These are phyloP conservation scores for Silybum marianum DNA, from an alignment of 129 eudicot species.

Conservation along the genomic window DNA sequence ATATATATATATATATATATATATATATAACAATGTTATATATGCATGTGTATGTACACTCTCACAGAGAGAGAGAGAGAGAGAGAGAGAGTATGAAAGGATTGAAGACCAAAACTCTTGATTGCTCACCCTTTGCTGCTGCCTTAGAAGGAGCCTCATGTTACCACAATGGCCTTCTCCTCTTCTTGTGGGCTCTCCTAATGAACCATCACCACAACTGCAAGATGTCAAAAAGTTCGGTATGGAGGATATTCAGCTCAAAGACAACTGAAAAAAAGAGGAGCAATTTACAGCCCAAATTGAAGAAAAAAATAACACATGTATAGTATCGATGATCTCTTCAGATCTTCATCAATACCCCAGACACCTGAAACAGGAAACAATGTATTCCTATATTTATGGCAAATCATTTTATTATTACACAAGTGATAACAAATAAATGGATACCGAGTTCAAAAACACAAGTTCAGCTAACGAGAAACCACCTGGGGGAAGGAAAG, in stretches of 20 bases:
- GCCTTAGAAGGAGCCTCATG: slow-evolving; percentile 96
- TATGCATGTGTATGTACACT: not conserved
- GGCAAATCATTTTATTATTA: not conserved
- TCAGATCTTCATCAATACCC: slow-evolving; percentile 12
- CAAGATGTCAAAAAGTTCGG: slow-evolving; percentile 24
- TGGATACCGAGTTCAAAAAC: not conserved
- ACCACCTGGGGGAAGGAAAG: not conserved
- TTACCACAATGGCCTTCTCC: slow-evolving; percentile 98
- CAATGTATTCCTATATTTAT: slow-evolving; percentile 14
- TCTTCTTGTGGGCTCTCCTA: slow-evolving; percentile 82
- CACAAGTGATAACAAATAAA: slow-evolving; percentile 13
- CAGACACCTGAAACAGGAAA: not conserved
- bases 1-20: not conserved
- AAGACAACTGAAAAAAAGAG: slow-evolving; percentile 2
- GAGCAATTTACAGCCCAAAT: not conserved
- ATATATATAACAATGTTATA: not conserved
- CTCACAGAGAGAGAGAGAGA: not conserved
- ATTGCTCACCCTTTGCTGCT: slow-evolving; percentile 81
- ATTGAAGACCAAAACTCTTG: not conserved
- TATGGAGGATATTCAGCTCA: slow-evolving; percentile 13
- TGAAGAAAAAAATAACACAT: not conserved
- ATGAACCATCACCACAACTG: slow-evolving; percentile 94
- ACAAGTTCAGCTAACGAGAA: not conserved
- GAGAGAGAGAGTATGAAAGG: not conserved
- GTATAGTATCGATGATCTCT: not conserved